Evolutionary conservation across 75 land plant genomes (phyloP), one percentile per base, ranked within the genome.

Genomic region (Larix kaempferi): DNA sequence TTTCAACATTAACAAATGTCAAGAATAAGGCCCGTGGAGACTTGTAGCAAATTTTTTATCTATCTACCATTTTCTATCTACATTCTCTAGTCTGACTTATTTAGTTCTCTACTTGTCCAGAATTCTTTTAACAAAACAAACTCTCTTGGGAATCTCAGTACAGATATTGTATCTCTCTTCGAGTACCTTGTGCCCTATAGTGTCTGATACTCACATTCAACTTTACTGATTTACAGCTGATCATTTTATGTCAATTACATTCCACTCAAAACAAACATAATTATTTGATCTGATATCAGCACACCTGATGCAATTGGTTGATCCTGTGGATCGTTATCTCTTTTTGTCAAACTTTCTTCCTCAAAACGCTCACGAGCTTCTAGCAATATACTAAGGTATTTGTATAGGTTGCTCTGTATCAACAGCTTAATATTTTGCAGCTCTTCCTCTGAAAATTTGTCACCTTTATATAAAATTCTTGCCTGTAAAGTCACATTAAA

Each of bases 301-400:
- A 54, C 29, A 74, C 75, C 75, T 74, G 75, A 74, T 74, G 57
- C 23, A 35, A 19, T 74, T 14, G 75, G 58, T 86, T 60, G 33
- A 27, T 69, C 78, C 79, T 65, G 54, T 57, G n/a, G 37, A 66
- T 39, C 13, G n/a, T 39, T 39, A 11, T n/a, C 22, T 26, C 49
- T 19, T 35, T 69, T 59, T 11, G 14, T 61, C 69, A 85, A 74
- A 69, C 75, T 78, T 73, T 97, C 98, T 69, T 94, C 99, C 78
- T 97, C 98, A 89, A 97, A 97, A 52, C 89, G 88, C 81, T 97
- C 95, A 74, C 99, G 95, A 2, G 90, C 95, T 74, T 97, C 98
- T 44, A 97, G 89, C 15, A 97, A 79, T 22, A 94, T 81, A 67
- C 90, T 88, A 78, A 94, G 81, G 80, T 97, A 97, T 62, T 79